Conservation (phyloP, 495 filamentous ascomycete genomes). For the Penicillium coprophilum region DNA sequence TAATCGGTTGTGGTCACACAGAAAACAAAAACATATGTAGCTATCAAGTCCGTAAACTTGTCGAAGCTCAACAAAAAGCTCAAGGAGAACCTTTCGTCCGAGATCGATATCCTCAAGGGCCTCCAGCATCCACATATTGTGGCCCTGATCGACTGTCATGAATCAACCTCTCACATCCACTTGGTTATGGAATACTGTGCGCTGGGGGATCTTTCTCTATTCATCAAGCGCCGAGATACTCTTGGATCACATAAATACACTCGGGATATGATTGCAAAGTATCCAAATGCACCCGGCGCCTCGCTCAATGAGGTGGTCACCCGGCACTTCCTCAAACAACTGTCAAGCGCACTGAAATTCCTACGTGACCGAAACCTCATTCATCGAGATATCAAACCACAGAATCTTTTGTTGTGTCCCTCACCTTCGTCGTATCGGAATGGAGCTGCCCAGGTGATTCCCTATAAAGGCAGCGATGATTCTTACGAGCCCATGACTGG, state of each 20-base stretch:
- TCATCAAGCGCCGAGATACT: slow-evolving; percentile 89
- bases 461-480: slow-evolving; percentile 66
- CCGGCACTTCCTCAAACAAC: slow-evolving; percentile 93
- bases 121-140: slow-evolving; percentile 97
- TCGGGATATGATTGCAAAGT: slow-evolving; percentile 82
- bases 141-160: slow-evolving; percentile 88
- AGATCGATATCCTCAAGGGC: slow-evolving; percentile 90
- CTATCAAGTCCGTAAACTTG: slow-evolving; percentile 93
- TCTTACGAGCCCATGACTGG: slow-evolving; percentile 79
- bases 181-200: slow-evolving; percentile 99
- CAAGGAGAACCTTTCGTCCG: slow-evolving; percentile 90
- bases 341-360: slow-evolving; percentile 88
- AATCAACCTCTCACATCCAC: slow-evolving; percentile 84
- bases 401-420: slow-evolving; percentile 89
- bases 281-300: slow-evolving; percentile 75
- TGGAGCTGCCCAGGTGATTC: slow-evolving; percentile 49
- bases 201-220: slow-evolving; percentile 85
- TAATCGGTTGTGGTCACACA: slow-evolving; percentile 41
- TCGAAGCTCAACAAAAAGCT: slow-evolving; percentile 90
- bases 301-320: slow-evolving; percentile 92
- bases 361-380: slow-evolving; percentile 81
- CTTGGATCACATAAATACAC: slow-evolving; percentile 73
- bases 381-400: slow-evolving; percentile 96
- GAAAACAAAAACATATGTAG: slow-evolving; percentile 69
- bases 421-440: slow-evolving; percentile 63